Conservation (phyloP, 805 yeast species). For the Nakazawaea ishiwadae region DNA sequence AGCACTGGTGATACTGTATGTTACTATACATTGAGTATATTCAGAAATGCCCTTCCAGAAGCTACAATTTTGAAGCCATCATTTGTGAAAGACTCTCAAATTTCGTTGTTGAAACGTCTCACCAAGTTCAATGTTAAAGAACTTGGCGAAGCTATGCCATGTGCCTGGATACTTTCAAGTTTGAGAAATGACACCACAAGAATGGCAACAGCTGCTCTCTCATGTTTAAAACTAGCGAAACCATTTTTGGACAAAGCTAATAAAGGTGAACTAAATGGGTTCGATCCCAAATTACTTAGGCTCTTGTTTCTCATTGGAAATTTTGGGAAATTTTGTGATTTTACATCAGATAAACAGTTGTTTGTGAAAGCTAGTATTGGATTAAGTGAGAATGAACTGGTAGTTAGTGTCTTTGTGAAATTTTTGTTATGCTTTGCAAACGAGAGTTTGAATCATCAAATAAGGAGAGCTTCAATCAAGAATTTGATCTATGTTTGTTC, state of each 20-base stretch:
- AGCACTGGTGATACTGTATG: constrained; percentile 35
- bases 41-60: constrained; percentile 43
- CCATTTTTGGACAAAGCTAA: constrained; percentile 35
- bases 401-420: constrained; percentile 54
- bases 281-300: constrained; percentile 47
- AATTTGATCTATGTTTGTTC: constrained; percentile 57
- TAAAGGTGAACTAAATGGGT: constrained; percentile 15
- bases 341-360: constrained; percentile 38
- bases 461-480: constrained; percentile 49
- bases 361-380: constrained; percentile 37
- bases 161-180: constrained; percentile 52
- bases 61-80: constrained; percentile 41
- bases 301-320: constrained; percentile 61
- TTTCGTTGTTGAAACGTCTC: constrained; percentile 46
- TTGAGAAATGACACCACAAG: constrained; percentile 41
- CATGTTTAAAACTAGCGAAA: constrained; percentile 48
- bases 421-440: constrained; percentile 53
- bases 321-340: constrained; percentile 66
- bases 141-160: constrained; percentile 69
- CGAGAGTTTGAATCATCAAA: constrained; percentile 21
- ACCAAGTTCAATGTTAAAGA: constrained; percentile 60
- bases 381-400: constrained; percentile 46
- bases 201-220: constrained; percentile 57
- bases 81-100: constrained; percentile 46
- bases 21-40: constrained; percentile 48